Evolutionary conservation across 2,329 filamentous ascomycete species (phyloP), one percentile per base, ranked within the genome.

Genomic region (Dothistroma pini): DNA sequence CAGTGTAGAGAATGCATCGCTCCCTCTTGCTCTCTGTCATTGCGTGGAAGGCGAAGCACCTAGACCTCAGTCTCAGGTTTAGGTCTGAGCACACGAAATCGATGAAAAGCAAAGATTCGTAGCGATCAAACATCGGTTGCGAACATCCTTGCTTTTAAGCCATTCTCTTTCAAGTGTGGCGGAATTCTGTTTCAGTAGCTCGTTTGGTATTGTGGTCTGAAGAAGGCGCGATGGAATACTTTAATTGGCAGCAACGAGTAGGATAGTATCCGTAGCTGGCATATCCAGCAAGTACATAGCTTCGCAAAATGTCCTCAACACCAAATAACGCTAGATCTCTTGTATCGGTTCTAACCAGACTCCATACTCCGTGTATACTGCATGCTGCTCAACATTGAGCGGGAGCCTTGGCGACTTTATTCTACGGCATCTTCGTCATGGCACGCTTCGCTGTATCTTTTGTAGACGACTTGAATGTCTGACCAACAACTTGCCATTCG

Each of bases 1-100:
- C 69, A 80, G 80, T 0, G 79, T 89, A 2, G 81, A 83, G 54
- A 77, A 80, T 25, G 81, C 84, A 1, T 80, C 76, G 16, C 78
- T 84, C 41, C 83, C 85, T 0, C 78, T 85, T 66, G 81, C 88
- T 68, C 86, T n/a, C n/a, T n/a, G n/a, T n/a, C n/a, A n/a, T n/a
- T n/a, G n/a, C n/a, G n/a, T n/a, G n/a, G n/a, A n/a, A n/a, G n/a
- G n/a, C n/a, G n/a, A n/a, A n/a, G n/a, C n/a, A n/a, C n/a, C n/a
- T n/a, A n/a, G n/a, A n/a, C n/a, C n/a, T n/a, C n/a, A 64, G 34
- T 50, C 50, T 22, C 22, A 21, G 48, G 54, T 35, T 53, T 54
- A 53, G 8, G 56, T 59, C 21, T 59, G 38, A 56, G 25, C n/a
- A 22, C n/a, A 16, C 9, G 7, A 51, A 5, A 14, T 29, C 14